Evolutionary conservation across 352 stramenopile genomes (phyloP), one percentile per base, ranked within the genome.

Genomic region (Aphanomyces astaci): DNA sequence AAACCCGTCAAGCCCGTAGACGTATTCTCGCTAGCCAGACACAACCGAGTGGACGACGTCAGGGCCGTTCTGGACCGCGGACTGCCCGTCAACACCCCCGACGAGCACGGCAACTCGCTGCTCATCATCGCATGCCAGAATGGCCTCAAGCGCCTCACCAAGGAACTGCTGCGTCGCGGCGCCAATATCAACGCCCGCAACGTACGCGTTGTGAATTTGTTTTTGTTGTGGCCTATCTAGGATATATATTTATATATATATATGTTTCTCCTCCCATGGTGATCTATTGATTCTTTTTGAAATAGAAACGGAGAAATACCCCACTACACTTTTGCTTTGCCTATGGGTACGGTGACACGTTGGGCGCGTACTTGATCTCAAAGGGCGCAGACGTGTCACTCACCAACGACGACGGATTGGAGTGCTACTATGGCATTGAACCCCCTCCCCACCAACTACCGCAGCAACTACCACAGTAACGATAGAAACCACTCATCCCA

Each of bases 261-360:
- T n/a, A n/a, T n/a, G n/a, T n/a, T n/a, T n/a, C n/a, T n/a, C n/a
- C n/a, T n/a, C n/a, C n/a, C n/a, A n/a, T n/a, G n/a, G n/a, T n/a
- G n/a, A 25, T 70, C 24, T 19, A 28, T 36, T 64, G 48, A 15
- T 32, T 73, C 3, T 13, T 19, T 28, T 4, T 22, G 15, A n/a
- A n/a, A n/a, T 46, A 89, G 81, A 75, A 82, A 43, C 81, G 83
- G 67, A 86, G 89, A 25, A 96, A 97, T 70, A 96, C 89, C 5
- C 82, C 88, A 19, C 76, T 97, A 45, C 90, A 96, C 52, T 96
- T 95, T 64, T 96, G 88, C 74, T 96, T 94, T 66, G 80, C 81
- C 22, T 96, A 95, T 66, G 86, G 85, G 27, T 96, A 96, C 63
- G 86, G 82, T 28, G 83, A 94, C 45, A 90, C 82, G n/a, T 72